A percentile compares a stretch with the other conserved stretches of the same genome.
phyloP scores from a whole-genome alignment of 202 grass and related monocot species.

The Zizania palustris region DNA sequence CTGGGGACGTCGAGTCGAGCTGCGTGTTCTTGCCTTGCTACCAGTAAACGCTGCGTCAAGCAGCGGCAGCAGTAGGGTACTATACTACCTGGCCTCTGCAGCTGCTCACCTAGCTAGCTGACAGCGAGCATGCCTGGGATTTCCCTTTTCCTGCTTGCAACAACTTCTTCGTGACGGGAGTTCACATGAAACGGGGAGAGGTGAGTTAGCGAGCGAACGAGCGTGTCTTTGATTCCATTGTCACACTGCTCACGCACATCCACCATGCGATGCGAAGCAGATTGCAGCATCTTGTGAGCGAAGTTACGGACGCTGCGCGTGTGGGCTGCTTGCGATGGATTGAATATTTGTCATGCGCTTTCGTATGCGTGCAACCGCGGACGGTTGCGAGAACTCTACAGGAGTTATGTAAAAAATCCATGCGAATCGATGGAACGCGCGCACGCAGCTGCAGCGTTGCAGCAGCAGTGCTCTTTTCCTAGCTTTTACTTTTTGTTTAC shows the following conservation, averaged over 20 bases:
- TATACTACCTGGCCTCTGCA: background rate
- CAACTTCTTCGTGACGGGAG: background rate
- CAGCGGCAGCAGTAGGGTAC: background rate
- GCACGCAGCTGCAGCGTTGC: background rate
- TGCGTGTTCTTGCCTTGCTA: constrained; percentile 7
- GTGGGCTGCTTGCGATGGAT: too few species aligned
- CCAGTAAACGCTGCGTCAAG: constrained; percentile 41
- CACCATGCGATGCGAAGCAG: background rate
- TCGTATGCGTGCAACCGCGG: too few species aligned
- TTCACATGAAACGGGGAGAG: background rate
- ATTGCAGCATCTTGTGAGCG: constrained; percentile 1
- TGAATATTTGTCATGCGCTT: too few species aligned
- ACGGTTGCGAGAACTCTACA: background rate
- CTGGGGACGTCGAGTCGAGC: background rate
- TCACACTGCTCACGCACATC: background rate
- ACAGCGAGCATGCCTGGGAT: constrained; percentile 11
- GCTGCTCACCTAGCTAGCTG: constrained; percentile 11
- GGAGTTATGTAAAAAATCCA: background rate
- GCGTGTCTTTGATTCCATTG: background rate
- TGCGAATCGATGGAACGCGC: background rate
- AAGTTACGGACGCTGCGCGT: too few species aligned
- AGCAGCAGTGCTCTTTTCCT: constrained; percentile 41
- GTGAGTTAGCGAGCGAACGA: background rate
- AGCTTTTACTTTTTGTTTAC: constrained; percentile 50
- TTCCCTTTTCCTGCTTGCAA: background rate